A percentile compares a stretch with the other conserved stretches of the same genome.
phyloP scores from a whole-genome alignment of 331 rosid genomes.

The Acacia pycnantha region DNA sequence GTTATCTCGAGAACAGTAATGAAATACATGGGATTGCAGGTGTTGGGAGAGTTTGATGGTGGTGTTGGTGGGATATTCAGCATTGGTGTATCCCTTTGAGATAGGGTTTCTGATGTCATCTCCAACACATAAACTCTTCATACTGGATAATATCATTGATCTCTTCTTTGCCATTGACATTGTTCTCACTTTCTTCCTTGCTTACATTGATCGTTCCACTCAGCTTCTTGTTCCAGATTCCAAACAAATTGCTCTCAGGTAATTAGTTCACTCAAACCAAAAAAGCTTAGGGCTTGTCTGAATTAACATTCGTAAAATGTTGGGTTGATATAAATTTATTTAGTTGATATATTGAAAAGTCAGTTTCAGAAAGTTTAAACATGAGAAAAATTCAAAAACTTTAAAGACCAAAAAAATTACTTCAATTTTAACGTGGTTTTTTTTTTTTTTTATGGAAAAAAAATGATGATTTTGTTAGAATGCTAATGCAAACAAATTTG shows the following conservation, averaged over 20 bases:
- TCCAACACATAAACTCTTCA: slow-evolving; percentile 32
- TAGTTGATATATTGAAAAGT: too few relatives aligned
- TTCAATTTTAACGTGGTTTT: too few relatives aligned
- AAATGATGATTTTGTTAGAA: too few relatives aligned
- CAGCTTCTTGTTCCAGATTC: slow-evolving; percentile 73
- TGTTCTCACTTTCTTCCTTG: slow-evolving; percentile 72
- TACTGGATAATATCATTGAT: slow-evolving; percentile 63
- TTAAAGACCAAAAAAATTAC: too few relatives aligned
- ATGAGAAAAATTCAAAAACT: too few relatives aligned
- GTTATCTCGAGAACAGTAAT: too few relatives aligned
- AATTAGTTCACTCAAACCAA: neutral
- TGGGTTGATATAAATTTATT: too few relatives aligned
- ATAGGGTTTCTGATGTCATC: slow-evolving; percentile 60
- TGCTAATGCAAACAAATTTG: too few relatives aligned
- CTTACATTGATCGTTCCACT: slow-evolving; percentile 63
- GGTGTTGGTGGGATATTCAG: slow-evolving; percentile 71
- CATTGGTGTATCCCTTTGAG: slow-evolving; percentile 89
- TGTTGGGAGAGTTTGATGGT: slow-evolving; percentile 90
- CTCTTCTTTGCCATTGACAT: slow-evolving; percentile 72
- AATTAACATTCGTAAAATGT: too few relatives aligned
- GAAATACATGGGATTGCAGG: slow-evolving; percentile 34
- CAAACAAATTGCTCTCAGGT: slow-evolving; percentile 69
- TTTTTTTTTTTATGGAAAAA: too few relatives aligned
- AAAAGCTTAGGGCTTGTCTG: too few relatives aligned
- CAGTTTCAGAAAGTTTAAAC: too few relatives aligned